Evolutionary conservation across 768 basidiomycete genomes (phyloP).

Genomic region (Leccinum imitatum): DNA sequence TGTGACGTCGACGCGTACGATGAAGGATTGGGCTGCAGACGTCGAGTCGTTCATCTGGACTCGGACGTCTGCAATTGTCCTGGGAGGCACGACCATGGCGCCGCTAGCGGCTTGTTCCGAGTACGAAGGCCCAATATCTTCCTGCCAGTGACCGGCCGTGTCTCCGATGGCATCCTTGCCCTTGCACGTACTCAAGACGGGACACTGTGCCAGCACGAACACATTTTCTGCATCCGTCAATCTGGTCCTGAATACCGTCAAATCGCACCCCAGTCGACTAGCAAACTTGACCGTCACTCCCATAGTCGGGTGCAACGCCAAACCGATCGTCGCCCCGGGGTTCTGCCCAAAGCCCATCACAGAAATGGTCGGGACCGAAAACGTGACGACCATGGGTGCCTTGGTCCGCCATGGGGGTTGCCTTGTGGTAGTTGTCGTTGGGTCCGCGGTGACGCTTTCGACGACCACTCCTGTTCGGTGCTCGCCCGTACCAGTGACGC

Average conservation of each 20-base stretch:
- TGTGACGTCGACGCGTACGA: conserved; percentile 19
- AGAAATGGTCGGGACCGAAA: conserved; percentile 10
- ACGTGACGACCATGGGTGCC: conserved; percentile 24
- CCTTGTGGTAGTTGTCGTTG: neutral
- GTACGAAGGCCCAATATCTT: neutral
- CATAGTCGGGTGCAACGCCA: conserved; percentile 16
- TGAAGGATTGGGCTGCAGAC: conserved; percentile 11
- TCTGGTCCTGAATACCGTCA: conserved; percentile 20
- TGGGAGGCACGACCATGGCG: neutral
- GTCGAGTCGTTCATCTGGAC: conserved; percentile 17
- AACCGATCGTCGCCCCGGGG: conserved; percentile 12
- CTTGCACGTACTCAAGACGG: conserved; percentile 6
- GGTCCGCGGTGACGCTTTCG: neutral
- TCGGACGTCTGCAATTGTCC: neutral
- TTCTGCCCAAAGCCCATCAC: conserved; percentile 15
- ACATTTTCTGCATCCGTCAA: conserved; percentile 13
- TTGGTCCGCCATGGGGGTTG: conserved; percentile 15
- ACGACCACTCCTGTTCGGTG: conserved; percentile 12
- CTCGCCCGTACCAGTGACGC: conserved; percentile 19
- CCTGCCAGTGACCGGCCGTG: conserved; percentile 6
- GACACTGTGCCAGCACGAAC: conserved; percentile 20
- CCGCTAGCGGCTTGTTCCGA: neutral
- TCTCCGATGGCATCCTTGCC: neutral
- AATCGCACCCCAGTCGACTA: conserved; percentile 8
- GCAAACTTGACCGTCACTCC: conserved; percentile 9